Conservation (phyloP, 2,329 filamentous ascomycete species). For the Fusarium robinianum region DNA sequence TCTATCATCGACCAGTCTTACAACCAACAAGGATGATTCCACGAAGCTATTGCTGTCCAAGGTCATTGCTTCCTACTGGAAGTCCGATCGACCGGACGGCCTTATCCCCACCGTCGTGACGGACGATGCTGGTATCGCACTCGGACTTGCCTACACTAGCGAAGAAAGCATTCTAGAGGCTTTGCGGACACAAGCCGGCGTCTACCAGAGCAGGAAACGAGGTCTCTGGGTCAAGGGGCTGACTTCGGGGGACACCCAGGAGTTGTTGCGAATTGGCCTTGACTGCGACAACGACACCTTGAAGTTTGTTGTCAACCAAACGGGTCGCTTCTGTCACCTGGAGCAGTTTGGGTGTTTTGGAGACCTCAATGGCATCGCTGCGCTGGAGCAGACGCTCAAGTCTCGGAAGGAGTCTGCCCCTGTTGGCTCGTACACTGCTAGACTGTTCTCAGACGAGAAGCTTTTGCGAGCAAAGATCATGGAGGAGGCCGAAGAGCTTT, state of each 20-base stretch:
- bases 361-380: slow-evolving; percentile 76
- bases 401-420: slow-evolving; percentile 83
- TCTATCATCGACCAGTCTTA: slow-evolving; percentile 71
- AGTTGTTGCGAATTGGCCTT: slow-evolving; percentile 79
- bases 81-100: slow-evolving; percentile 80
- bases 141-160: slow-evolving; percentile 94
- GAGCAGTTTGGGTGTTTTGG: slow-evolving; percentile 94
- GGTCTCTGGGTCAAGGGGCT: slow-evolving; percentile 97
- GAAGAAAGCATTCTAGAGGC: slow-evolving; percentile 88
- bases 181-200: slow-evolving; percentile 74
- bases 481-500: slow-evolving; percentile 96
- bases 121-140: slow-evolving; percentile 80
- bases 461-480: slow-evolving; percentile 94
- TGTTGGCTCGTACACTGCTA: slow-evolving; percentile 87
- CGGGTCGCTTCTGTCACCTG: slow-evolving; percentile 91
- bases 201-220: slow-evolving; percentile 95
- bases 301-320: slow-evolving; percentile 87
- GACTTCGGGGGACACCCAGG: slow-evolving; percentile 90
- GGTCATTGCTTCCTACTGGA: slow-evolving; percentile 75
- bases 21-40: slow-evolving; percentile 66
- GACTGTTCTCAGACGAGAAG: slow-evolving; percentile 89
- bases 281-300: slow-evolving; percentile 96
- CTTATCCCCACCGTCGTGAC: slow-evolving; percentile 89
- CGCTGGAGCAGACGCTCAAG: slow-evolving; percentile 83
- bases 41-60: slow-evolving; percentile 63